Evolutionary conservation across 2,329 filamentous ascomycete genomes (phyloP).

Genomic region (Fusarium scirpi): DNA sequence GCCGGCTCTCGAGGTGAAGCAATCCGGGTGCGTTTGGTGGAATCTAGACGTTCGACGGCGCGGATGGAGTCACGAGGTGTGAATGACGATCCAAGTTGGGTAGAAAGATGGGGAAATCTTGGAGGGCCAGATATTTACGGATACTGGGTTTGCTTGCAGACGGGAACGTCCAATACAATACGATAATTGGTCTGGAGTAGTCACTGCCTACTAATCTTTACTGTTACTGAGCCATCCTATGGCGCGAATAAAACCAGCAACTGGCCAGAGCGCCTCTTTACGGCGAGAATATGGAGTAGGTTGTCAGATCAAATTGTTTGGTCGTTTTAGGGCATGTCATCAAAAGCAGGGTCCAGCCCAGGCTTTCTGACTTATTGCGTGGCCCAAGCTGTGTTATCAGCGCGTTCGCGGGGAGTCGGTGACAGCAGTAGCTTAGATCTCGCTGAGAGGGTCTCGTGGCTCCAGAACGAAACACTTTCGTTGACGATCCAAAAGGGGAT

Average conservation of each 20-base stretch:
- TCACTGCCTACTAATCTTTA: background rate
- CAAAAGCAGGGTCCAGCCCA: conserved; percentile 3
- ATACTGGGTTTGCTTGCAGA: background rate
- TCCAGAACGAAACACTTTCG: conserved; percentile 1
- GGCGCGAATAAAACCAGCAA: conserved; percentile 5
- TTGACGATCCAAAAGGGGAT: conserved; percentile 20
- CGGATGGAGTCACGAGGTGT: conserved; percentile 18
- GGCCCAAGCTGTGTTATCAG: conserved; percentile 29
- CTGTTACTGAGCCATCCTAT: conserved; percentile 4
- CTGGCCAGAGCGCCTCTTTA: conserved; percentile 14
- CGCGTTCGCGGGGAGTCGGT: conserved; percentile 25
- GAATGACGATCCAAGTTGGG: conserved; percentile 24
- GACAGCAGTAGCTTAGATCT: conserved; percentile 29
- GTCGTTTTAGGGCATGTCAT: conserved; percentile 14
- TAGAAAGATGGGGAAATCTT: conserved; percentile 30
- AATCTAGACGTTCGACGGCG: conserved; percentile 38
- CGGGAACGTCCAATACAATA: conserved; percentile 4
- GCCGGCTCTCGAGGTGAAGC: conserved; percentile 29
- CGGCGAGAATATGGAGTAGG: background rate
- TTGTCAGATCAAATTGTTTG: conserved; percentile 16
- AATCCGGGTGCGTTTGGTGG: conserved; percentile 31
- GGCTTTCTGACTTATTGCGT: conserved; percentile 23
- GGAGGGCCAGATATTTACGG: conserved; percentile 2
- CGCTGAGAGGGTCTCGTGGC: conserved; percentile 36
- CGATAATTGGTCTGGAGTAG: background rate